Evolutionary conservation across 345 rosid species (phyloP).

Genomic region (thale cress (Arabidopsis thaliana)): TAIR10.1 NC_003070.9:24241501-24242000

Average conservation of each 20-base stretch:
- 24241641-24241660: too few relatives aligned
- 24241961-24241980: slow-evolving; percentile 55
- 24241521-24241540: too few relatives aligned
- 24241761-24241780: neutral
- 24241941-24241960: slow-evolving; percentile 85
- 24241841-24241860: slow-evolving; percentile 22
- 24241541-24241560: too few relatives aligned
- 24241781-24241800: neutral
- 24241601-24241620: too few relatives aligned
- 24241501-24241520: too few relatives aligned
- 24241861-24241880: slow-evolving; percentile 42
- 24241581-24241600: too few relatives aligned
- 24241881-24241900: slow-evolving; percentile 30
- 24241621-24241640: too few relatives aligned
- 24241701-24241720: too few relatives aligned
- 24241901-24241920: slow-evolving; percentile 57
- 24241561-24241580: too few relatives aligned
- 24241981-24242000: slow-evolving; percentile 48
- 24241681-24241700: too few relatives aligned
- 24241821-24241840: neutral
- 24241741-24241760: neutral
- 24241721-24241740: too few relatives aligned
- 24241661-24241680: too few relatives aligned
- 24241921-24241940: slow-evolving; percentile 87
- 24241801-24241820: neutral